These are phyloP conservation scores for Pseudogymnoascus sp. DNA, from an alignment of 2,329 filamentous ascomycete species.

Conservation along the genomic window DNA sequence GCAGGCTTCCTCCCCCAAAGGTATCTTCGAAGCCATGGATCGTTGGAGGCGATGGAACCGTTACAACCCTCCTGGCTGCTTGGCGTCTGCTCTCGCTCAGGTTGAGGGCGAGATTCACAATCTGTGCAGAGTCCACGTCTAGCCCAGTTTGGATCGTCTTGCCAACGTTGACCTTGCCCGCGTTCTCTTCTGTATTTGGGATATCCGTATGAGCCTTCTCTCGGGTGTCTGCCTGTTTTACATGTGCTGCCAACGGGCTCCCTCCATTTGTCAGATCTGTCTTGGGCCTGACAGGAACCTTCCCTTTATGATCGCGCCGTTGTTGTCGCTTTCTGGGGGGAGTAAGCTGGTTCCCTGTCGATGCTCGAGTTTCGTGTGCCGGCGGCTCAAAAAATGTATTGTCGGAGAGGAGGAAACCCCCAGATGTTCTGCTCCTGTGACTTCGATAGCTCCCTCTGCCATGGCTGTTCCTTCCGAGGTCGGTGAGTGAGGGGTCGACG, in stretches of 20 bases:
- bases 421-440: constrained; percentile 23
- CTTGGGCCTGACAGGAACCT: constrained; percentile 18
- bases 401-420: constrained; percentile 27
- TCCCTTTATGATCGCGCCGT: constrained; percentile 22
- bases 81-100: constrained; percentile 71
- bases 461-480: constrained; percentile 12
- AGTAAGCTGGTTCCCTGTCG: constrained; percentile 8
- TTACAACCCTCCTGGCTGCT: constrained; percentile 49
- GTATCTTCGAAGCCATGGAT: constrained; percentile 23
- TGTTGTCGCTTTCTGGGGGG: constrained; percentile 17
- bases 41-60: constrained; percentile 39
- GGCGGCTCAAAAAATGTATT: constrained; percentile 18
- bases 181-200: constrained; percentile 9
- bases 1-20: constrained; percentile 49
- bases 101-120: constrained; percentile 86
- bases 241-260: constrained; percentile 23
- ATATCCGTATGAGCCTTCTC: not conserved
- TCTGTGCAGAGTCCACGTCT: constrained; percentile 75
- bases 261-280: constrained; percentile 18
- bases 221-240: constrained; percentile 14
- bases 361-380: not conserved
- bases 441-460: constrained; percentile 22
- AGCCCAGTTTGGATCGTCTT: constrained; percentile 30
- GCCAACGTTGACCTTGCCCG: not conserved
- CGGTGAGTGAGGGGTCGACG: not conserved